Base-by-base conservation (phyloP, 192 early-diverging fungal genomes). In the Haplosporangium gracile region DNA sequence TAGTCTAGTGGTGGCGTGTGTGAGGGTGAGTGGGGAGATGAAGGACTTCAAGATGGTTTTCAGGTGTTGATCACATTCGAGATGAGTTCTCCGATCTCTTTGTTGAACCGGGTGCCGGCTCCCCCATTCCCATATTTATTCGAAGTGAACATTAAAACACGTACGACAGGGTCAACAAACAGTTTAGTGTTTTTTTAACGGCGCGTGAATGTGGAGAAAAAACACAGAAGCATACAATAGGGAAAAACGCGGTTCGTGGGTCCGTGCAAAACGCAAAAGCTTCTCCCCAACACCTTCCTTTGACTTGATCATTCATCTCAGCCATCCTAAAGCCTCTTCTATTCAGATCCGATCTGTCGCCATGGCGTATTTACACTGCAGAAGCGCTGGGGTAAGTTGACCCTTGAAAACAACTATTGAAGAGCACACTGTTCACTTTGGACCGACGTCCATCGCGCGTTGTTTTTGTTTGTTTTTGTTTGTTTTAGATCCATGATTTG, bases 361-460 rank as follows among this genome's bases (percentile, higher is more conserved):
- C 49, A 4, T 51, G 49, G 16, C 18, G 49, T 16, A 51, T 18
- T 20, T 51, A 51, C 49, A 51, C 49, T 5, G 18, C 15, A 15
- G 20, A 51, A 2, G 0, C 13, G 43, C 43, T 45, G 43, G 15
- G 13, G 13, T 10, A 45, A 45, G 43, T 45, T 45, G 43, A 2
- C 43, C 43, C 43, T 15, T 45, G 11, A 45, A 15, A 0, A 51
- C 5, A 51, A 65, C 0, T 34, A 65, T 15, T 0, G 15, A 15
- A 15, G 29, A 65, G 60, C 60, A 32, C 60, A 32, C 29, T 65
- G 60, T 65, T 65, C 60, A 65, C 60, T 65, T 65, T 65, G 60
- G 32, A 26, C 60, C 9, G 1, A 65, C 29, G 29, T 65, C 11
- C 60, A 65, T 65, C 60, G 60, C 49, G 49, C 18, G 5, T 51